These are phyloP conservation scores for Hypoxylon sp. DNA, from an alignment of 2,329 filamentous ascomycete species.

Conservation along the genomic window DNA sequence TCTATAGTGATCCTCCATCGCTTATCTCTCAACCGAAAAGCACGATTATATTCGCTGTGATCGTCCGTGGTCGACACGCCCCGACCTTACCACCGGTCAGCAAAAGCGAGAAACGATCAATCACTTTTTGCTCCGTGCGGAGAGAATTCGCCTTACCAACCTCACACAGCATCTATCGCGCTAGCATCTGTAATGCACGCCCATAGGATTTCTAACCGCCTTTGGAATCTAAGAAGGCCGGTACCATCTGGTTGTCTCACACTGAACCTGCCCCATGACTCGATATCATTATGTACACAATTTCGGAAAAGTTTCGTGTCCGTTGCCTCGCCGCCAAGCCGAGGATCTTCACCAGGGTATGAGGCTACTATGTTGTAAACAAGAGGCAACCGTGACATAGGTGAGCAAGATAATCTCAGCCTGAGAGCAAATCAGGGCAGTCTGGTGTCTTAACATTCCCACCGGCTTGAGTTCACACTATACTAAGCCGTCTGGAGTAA, in stretches of 20 bases:
- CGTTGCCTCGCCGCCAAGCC: background rate
- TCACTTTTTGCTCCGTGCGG: constrained; percentile 11
- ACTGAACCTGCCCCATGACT: constrained; percentile 29
- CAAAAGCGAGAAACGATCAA: constrained; percentile 24
- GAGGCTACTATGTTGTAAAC: constrained; percentile 30
- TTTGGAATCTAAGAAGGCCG: constrained; percentile 15
- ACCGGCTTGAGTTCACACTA: constrained; percentile 19
- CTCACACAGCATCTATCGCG: constrained; percentile 33
- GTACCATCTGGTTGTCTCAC: constrained; percentile 31
- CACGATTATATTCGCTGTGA: background rate
- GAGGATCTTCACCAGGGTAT: constrained; percentile 15
- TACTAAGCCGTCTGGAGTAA: constrained; percentile 18
- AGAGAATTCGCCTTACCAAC: constrained; percentile 34
- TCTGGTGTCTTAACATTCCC: constrained; percentile 31
- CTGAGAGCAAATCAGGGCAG: constrained; percentile 6
- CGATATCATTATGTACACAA: constrained; percentile 14
- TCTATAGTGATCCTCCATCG: constrained; percentile 6
- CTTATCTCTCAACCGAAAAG: constrained; percentile 4
- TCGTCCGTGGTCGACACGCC: constrained; percentile 12
- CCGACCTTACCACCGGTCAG: constrained; percentile 19
- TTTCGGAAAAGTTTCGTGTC: constrained; percentile 2
- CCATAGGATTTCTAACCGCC: background rate
- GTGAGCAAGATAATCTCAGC: constrained; percentile 8
- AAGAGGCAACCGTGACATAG: constrained; percentile 34
- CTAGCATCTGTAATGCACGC: constrained; percentile 29